A percentile compares a stretch with the other conserved stretches of the same genome.
phyloP scores from a whole-genome alignment of 805 yeast species.

The Cyberlindnera mississippiensis region DNA sequence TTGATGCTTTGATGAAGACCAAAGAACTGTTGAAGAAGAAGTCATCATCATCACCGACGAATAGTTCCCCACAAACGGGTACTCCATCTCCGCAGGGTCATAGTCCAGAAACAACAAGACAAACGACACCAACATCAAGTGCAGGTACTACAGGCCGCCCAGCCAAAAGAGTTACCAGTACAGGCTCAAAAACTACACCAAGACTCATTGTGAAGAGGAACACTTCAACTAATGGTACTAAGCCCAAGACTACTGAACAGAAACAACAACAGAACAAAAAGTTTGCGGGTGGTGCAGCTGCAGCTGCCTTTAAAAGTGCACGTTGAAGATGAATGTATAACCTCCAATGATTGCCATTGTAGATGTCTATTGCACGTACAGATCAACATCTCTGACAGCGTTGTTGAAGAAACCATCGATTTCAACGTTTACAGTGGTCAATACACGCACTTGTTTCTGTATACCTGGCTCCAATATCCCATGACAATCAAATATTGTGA shows the following conservation, averaged over 20 bases:
- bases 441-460: too few species aligned
- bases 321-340: constrained; percentile 4
- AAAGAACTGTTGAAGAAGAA: constrained; percentile 46
- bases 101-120: neutral
- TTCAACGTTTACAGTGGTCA: neutral
- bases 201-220: constrained; percentile 4
- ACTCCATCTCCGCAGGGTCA: constrained; percentile 2
- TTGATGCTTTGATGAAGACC: constrained; percentile 63
- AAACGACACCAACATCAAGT: constrained; percentile 1
- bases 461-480: too few species aligned
- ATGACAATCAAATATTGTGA: too few species aligned
- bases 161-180: neutral
- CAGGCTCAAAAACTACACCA: constrained; percentile 1
- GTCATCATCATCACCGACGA: constrained; percentile 5
- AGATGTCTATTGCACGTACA: neutral
- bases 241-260: constrained; percentile 15
- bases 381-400: neutral
- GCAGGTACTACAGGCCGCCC: neutral
- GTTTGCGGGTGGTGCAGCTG: constrained; percentile 34
- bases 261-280: constrained; percentile 22
- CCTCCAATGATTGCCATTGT: neutral
- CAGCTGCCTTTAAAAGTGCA: constrained; percentile 29
- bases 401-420: neutral
- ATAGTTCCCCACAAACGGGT: constrained; percentile 4
- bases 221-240: constrained; percentile 9